Base-by-base conservation (phyloP, 805 yeast genomes). In the Yarrowia porcina region DNA sequence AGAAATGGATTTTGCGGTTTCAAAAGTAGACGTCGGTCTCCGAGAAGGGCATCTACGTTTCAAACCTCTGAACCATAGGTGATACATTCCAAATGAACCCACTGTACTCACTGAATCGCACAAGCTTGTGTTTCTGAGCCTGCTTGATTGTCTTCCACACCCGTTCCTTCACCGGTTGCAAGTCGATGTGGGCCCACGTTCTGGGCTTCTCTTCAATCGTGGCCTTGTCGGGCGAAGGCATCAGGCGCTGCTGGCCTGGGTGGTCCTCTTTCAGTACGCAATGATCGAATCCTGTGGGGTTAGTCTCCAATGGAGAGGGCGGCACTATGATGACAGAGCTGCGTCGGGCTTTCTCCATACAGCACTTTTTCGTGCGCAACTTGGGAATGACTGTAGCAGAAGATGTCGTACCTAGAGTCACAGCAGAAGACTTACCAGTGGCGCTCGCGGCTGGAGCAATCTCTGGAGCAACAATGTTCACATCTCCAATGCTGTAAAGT, bases 71-170 rank as follows among this genome's bases (percentile, higher is more conserved):
- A 1, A 17, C 4, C 52, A 45, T 17, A 4, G 18, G 2, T 12
- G 6, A 18, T 3, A 10, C 15, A 32, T 18, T 21, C 20, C 13
- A 32, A 33, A 15, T 27, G 9, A 15, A 49, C 56, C 32, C 56
- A 32, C 39, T 4, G 18, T 52, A 52, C 59, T 52, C 44, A 52
- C 59, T 52, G 32, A 25, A 23, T 17, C 17, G 21, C n/a, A 52
- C 59, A 11, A 52, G 32, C 59, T 52, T 52, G 44, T 52, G 59
- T 18, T 35, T 30, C 11, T 52, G 59, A 13, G 59, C 59, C 17
- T 18, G 42, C 25, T 36, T 52, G 13, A 52, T 12, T 13, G 59
- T 36, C 20, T 25, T 36, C 44, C 59, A 23, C 2, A 52, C 15
- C 1, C 30, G 20, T 0, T 49, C 21, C 28, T 45, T 28, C 52